Evolutionary conservation across 1,284 basidiomycete species (phyloP).

Genomic region (Trametes sp.): DNA sequence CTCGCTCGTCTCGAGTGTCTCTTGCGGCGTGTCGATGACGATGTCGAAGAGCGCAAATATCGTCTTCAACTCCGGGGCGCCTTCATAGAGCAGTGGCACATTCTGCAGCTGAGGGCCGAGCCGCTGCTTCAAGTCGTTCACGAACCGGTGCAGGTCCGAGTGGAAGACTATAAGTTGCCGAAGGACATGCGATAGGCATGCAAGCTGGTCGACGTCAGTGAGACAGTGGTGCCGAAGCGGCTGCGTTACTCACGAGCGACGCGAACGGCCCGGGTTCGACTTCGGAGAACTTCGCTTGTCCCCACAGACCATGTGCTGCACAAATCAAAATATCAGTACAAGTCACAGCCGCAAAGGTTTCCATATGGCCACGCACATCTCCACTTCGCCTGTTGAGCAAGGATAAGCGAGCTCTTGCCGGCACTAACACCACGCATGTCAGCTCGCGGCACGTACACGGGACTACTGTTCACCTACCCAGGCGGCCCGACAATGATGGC

Average conservation of each 20-base stretch:
- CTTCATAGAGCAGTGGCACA: slow-evolving; percentile 71
- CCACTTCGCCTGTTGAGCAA: slow-evolving; percentile 75
- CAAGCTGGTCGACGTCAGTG: slow-evolving; percentile 49
- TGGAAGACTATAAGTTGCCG: slow-evolving; percentile 76
- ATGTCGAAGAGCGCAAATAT: slow-evolving; percentile 65
- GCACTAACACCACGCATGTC: slow-evolving; percentile 48
- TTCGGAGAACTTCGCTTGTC: slow-evolving; percentile 74
- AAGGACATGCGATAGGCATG: slow-evolving; percentile 71
- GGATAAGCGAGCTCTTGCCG: slow-evolving; percentile 75
- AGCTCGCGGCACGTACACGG: not conserved
- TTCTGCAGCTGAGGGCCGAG: slow-evolving; percentile 74
- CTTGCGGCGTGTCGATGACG: slow-evolving; percentile 56
- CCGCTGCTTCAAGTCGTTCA: slow-evolving; percentile 59
- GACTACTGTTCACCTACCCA: slow-evolving; percentile 51
- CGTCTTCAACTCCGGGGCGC: slow-evolving; percentile 70
- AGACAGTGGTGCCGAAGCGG: not conserved
- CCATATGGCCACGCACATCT: slow-evolving; percentile 54
- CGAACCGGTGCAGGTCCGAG: slow-evolving; percentile 73
- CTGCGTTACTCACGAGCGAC: slow-evolving; percentile 54
- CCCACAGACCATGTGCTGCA: slow-evolving; percentile 74
- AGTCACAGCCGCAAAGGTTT: not conserved
- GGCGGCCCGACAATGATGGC: slow-evolving; percentile 70
- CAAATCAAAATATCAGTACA: not conserved
- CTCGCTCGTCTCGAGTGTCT: slow-evolving; percentile 62
- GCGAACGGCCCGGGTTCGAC: slow-evolving; percentile 71